Evolutionary conservation across 345 rosid species (phyloP).

Genomic region (Citrus unshiu): DNA sequence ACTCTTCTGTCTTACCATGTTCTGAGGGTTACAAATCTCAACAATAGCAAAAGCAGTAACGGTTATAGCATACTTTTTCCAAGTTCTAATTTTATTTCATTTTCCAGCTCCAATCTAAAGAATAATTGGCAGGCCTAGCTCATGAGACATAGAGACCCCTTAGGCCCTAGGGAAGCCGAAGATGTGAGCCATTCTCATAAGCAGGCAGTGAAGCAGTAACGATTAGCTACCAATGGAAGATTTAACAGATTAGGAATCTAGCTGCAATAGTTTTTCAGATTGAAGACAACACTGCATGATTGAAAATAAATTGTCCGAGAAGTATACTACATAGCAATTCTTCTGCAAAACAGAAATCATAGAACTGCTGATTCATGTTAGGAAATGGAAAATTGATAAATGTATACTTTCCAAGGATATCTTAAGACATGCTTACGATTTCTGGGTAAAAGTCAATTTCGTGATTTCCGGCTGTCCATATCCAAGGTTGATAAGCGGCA

Average conservation of each 20-base stretch:
- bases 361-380: neutral
- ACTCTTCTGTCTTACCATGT: neutral
- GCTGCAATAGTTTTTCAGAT: neutral
- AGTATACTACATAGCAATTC: neutral
- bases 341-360: neutral
- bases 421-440: conserved; percentile 35
- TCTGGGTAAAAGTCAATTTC: conserved; percentile 80
- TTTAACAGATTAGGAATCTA: neutral
- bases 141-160: neutral
- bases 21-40: neutral
- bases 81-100: neutral
- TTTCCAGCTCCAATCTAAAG: neutral
- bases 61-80: neutral
- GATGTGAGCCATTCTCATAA: neutral
- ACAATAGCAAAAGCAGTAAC: neutral
- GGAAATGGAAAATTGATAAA: neutral
- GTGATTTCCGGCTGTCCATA: conserved; percentile 91
- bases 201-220: neutral
- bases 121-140: neutral
- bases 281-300: neutral
- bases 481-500: conserved; percentile 94
- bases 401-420: neutral
- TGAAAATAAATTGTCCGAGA: neutral
- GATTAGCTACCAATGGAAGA: neutral
- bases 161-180: neutral